Evolutionary conservation across 169 alveolate species (phyloP).

Genomic region (Cryptosporidium canis): DNA sequence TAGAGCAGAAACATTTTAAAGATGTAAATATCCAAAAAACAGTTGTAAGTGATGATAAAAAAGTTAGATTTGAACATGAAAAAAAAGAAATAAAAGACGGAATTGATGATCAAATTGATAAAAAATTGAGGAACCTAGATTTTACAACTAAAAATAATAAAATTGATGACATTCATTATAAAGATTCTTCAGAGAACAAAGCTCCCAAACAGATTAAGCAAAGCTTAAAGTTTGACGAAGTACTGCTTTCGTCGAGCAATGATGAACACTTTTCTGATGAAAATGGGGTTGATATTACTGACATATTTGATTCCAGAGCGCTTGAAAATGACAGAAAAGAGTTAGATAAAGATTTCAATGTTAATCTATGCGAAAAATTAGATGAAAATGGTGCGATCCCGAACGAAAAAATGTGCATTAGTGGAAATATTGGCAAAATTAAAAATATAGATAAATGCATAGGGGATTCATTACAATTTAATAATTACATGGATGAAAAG

Average conservation of each 20-base stretch:
- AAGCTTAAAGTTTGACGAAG: background rate
- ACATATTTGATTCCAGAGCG: slow-evolving; percentile 17
- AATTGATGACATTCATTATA: background rate
- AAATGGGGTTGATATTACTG: background rate
- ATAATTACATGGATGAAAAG: background rate
- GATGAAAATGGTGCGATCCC: background rate
- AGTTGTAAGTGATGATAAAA: background rate
- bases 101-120: background rate
- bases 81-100: background rate
- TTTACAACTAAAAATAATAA: background rate
- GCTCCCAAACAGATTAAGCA: background rate
- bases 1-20: background rate
- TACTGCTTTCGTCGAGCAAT: background rate
- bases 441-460: slow-evolving; percentile 8
- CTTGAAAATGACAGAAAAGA: background rate
- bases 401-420: background rate
- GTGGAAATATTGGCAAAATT: slow-evolving; percentile 4
- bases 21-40: background rate
- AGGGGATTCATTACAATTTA: background rate
- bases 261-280: background rate
- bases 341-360: background rate
- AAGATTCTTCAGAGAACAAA: slow-evolving; percentile 4
- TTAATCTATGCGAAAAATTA: background rate
- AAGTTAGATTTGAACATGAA: background rate
- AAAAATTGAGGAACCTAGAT: background rate